phyloP scores from a whole-genome alignment of 2,329 filamentous ascomycete genomes.

The Alternaria consortialis region DNA sequence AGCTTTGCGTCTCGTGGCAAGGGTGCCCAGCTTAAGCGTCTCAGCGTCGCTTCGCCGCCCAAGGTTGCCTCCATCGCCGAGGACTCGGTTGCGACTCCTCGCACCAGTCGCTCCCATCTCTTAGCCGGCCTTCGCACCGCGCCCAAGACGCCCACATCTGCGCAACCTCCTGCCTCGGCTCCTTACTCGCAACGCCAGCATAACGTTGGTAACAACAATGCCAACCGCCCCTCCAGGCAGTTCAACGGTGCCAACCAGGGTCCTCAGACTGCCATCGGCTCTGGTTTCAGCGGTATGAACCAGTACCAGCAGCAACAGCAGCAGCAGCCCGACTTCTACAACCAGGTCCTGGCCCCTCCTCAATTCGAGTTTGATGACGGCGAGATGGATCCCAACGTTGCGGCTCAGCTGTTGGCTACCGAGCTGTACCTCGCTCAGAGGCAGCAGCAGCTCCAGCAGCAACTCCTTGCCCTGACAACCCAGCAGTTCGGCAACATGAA shows the following conservation, averaged over 20 bases:
- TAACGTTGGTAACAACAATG: conserved; percentile 56
- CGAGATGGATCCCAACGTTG: conserved; percentile 84
- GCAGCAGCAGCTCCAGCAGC: conserved; percentile 93
- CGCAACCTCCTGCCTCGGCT: conserved; percentile 69
- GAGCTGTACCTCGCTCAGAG: conserved; percentile 93
- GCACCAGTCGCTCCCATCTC: conserved; percentile 93
- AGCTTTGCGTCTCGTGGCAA: conserved; percentile 88
- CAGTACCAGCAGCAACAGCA: conserved; percentile 55
- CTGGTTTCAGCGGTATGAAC: conserved; percentile 60
- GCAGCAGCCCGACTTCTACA: conserved; percentile 67
- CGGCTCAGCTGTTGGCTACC: conserved; percentile 88
- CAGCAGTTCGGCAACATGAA: conserved; percentile 66
- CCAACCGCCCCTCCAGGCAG: conserved; percentile 58
- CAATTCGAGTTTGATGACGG: conserved; percentile 75
- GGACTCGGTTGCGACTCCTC: conserved; percentile 74
- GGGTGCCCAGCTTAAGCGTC: conserved; percentile 86
- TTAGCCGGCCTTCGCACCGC: conserved; percentile 92
- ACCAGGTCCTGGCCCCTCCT: conserved; percentile 87
- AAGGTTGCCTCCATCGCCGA: conserved; percentile 74
- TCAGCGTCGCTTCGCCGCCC: conserved; percentile 77
- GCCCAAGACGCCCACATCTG: conserved; percentile 80
- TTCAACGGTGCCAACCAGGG: conserved; percentile 52
- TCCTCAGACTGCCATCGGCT: conserved; percentile 68
- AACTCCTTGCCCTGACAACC: conserved; percentile 81
- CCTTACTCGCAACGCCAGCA: conserved; percentile 66